phyloP scores from a whole-genome alignment of 208 protist species.

The Trichomonas tenax region DNA sequence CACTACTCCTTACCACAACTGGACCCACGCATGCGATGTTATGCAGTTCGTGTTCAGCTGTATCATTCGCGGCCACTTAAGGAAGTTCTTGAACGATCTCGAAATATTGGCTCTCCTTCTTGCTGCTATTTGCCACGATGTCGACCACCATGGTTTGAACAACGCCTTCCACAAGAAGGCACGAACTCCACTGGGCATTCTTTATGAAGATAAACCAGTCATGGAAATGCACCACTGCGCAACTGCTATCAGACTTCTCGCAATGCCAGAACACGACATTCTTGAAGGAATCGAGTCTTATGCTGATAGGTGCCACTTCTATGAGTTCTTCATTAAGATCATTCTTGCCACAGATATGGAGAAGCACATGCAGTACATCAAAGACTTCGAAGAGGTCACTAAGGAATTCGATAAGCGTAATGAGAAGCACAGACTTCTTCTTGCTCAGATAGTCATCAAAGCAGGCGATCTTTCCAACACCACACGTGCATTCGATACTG shows the following conservation, averaged over 20 bases:
- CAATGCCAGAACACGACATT: neutral
- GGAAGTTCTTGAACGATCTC: slow-evolving; percentile 5
- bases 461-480: neutral
- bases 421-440: neutral
- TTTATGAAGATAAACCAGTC: slow-evolving; percentile 46
- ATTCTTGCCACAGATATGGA: neutral
- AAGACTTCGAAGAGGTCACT: neutral
- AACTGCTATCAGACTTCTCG: slow-evolving; percentile 26
- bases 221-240: slow-evolving; percentile 49
- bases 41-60: neutral
- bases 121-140: slow-evolving; percentile 73
- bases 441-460: neutral
- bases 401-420: neutral
- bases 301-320: neutral
- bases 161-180: slow-evolving; percentile 76
- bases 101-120: slow-evolving; percentile 66
- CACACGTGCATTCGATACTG: neutral
- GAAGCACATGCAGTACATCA: neutral
- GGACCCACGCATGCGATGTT: neutral
- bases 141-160: slow-evolving; percentile 82
- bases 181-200: slow-evolving; percentile 58
- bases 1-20: neutral
- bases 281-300: neutral
- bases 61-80: neutral
- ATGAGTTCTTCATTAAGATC: neutral